Conservation (phyloP, 78 protist species). For the Paulinella micropora region DNA sequence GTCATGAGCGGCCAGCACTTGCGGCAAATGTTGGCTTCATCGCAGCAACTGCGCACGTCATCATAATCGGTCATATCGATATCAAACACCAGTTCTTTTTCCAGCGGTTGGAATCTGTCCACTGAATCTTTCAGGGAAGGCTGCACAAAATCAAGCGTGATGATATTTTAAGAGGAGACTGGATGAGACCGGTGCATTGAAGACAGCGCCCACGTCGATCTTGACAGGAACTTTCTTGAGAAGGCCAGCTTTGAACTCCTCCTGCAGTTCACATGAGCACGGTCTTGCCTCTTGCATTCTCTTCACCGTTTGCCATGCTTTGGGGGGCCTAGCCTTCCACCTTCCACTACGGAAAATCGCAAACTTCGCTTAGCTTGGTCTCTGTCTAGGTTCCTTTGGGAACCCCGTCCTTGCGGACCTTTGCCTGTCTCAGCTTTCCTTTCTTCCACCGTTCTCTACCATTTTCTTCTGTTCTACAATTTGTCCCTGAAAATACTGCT, state of each 20-base stretch:
- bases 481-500: no score
- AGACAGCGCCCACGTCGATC: constrained; percentile 29
- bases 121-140: neutral
- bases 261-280: no score
- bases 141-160: neutral
- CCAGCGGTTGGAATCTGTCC: neutral
- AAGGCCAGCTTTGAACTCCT: neutral
- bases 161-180: neutral
- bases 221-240: constrained; percentile 2
- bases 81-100: constrained; percentile 50
- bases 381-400: no score
- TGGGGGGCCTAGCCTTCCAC: no score
- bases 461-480: no score
- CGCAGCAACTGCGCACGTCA: constrained; percentile 44
- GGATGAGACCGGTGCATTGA: neutral
- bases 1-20: constrained; percentile 84
- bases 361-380: no score
- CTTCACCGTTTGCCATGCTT: no score
- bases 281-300: no score
- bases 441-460: no score
- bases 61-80: constrained; percentile 96
- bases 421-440: no score
- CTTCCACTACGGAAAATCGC: no score
- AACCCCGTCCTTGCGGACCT: no score
- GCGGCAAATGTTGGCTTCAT: constrained; percentile 37